Evolutionary conservation across 2,329 filamentous ascomycete species (phyloP), one percentile per base, ranked within the genome.

Genomic region (Sporothrix brunneoviolacea): DNA sequence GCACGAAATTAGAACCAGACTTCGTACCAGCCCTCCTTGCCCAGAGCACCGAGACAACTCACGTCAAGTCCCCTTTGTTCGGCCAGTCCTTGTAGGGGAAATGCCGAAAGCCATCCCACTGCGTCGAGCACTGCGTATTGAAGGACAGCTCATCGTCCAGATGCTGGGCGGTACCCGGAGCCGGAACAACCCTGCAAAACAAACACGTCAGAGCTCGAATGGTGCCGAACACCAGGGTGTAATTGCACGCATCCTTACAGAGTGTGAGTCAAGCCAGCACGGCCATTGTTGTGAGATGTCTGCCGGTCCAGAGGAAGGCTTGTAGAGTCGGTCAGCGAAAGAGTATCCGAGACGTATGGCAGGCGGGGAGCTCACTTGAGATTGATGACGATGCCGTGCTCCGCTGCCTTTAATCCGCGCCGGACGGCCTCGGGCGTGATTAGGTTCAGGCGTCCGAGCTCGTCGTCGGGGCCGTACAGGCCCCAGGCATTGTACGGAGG

Each of bases 391-490:
- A 46, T 46, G 13, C 43, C 43, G 19, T 46, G 43, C 19, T 46
- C 43, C 19, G 43, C 43, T n/a, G 43, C 43, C 32, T 46, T 36
- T 13, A 46, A 10, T 8, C 43, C 43, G 21, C 43, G 43, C 32
- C 21, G 32, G 7, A 48, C 52, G 6, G 54, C 39, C n/a, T 47
- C 52, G 7, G 35, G 43, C 1, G 54, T 54, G 6, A 56, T 45
- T 21, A 52, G 36, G 21, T 56, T 56, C 24, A 54, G 32, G 12
- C 41, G n/a, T 4, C 54, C 54, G n/a, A 70, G 55, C 42, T 78
- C 74, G 44, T 71, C 65, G 42, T 68, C 68, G 59, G 74, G 71
- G 19, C 50, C 44, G 50, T 74, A 76, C 5, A 77, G 8, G 3
- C 74, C 74, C 75, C 74, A 77, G 5, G 57, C 55, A 44, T 56